Conservation (phyloP, 768 basidiomycete species). For the Lenzites betulinus region DNA sequence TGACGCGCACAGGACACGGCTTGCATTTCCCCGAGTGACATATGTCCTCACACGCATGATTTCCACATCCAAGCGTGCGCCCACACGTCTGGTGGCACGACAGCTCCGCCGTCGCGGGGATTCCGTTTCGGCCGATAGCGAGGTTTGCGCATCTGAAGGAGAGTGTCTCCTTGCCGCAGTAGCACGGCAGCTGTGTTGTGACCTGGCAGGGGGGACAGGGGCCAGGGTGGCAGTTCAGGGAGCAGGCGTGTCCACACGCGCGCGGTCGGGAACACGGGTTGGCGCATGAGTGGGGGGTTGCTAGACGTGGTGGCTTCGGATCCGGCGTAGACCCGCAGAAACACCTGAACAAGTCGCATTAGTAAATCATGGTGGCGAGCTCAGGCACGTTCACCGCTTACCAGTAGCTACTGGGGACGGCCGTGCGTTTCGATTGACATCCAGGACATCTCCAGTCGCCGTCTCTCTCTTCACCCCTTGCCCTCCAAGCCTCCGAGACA, state of each 20-base stretch:
- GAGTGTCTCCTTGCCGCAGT: constrained; percentile 65
- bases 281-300: constrained; percentile 79
- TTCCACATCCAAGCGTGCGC: constrained; percentile 61
- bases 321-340: constrained; percentile 80
- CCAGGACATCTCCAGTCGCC: constrained; percentile 95
- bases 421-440: constrained; percentile 79
- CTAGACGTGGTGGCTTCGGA: constrained; percentile 67
- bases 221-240: constrained; percentile 88
- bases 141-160: constrained; percentile 59
- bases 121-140: constrained; percentile 25
- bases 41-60: constrained; percentile 64
- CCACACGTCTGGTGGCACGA: constrained; percentile 43
- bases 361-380: no score
- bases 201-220: constrained; percentile 94
- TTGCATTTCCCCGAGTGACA: constrained; percentile 83
- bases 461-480: constrained; percentile 62
- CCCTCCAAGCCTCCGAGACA: constrained; percentile 68
- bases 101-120: constrained; percentile 26
- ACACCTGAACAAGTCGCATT: constrained; percentile 69
- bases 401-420: constrained; percentile 68
- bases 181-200: constrained; percentile 74
- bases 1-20: constrained; percentile 58
- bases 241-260: constrained; percentile 79
- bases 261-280: constrained; percentile 65
- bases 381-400: constrained; percentile 28